Evolutionary conservation across 345 rosid genomes (phyloP).

Genomic region (Eucalyptus decipiens): DNA sequence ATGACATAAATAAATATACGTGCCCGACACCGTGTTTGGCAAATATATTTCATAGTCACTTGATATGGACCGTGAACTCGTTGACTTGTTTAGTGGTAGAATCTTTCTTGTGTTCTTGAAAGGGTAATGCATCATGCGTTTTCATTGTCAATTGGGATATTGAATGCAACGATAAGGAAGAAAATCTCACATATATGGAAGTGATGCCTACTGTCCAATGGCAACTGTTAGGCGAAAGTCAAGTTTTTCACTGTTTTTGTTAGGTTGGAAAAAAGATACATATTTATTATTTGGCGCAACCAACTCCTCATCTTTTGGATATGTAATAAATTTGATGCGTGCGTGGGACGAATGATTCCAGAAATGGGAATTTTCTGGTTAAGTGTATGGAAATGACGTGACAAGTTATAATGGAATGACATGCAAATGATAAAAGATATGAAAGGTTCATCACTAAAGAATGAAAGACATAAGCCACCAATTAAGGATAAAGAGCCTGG

Average conservation of each 20-base stretch:
- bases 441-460: neutral
- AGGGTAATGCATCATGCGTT: neutral
- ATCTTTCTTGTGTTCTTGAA: neutral
- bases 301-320: neutral
- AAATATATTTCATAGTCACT: neutral
- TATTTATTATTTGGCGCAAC: neutral
- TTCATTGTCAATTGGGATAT: no score
- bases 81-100: neutral
- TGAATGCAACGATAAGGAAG: neutral
- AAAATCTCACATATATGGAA: neutral
- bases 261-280: no score
- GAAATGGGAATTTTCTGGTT: neutral
- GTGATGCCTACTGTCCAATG: neutral
- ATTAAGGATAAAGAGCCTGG: neutral
- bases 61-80: neutral
- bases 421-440: no score
- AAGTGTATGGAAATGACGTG: neutral
- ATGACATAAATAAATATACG: neutral
- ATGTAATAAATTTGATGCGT: neutral
- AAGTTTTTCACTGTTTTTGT: no score
- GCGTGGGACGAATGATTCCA: neutral
- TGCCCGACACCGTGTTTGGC: neutral
- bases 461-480: neutral
- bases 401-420: neutral
- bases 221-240: neutral